Evolutionary conservation across 2,329 filamentous ascomycete genomes (phyloP).

Genomic region (Penicillium corylophilum): DNA sequence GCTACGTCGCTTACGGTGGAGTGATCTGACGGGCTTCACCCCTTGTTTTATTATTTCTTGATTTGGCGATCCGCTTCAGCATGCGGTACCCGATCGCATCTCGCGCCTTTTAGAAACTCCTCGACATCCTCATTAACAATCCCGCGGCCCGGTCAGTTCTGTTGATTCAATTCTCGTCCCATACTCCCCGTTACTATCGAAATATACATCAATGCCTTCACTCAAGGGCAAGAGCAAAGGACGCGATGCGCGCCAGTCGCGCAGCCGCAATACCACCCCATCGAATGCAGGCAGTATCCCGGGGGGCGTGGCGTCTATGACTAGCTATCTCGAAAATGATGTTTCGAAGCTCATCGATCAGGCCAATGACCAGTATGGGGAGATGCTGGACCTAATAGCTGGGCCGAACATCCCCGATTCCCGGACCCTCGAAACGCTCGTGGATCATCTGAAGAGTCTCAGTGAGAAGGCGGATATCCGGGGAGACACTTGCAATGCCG

Average conservation of each 20-base stretch:
- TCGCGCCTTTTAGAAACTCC: conserved; percentile 10
- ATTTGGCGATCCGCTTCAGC: conserved; percentile 7
- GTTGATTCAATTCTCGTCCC: background rate
- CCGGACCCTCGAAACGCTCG: conserved; percentile 49
- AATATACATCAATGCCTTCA: conserved; percentile 38
- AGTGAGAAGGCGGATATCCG: conserved; percentile 58
- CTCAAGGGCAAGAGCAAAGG: conserved; percentile 55
- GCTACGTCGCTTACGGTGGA: background rate
- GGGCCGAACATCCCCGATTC: conserved; percentile 51
- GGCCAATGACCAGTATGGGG: conserved; percentile 54
- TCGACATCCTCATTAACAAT: conserved; percentile 5
- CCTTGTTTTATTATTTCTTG: background rate
- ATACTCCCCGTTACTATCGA: background rate
- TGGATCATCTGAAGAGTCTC: conserved; percentile 56
- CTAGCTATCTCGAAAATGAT: conserved; percentile 57
- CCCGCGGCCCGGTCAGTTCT: background rate
- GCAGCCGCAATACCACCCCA: conserved; percentile 64
- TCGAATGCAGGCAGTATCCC: conserved; percentile 54
- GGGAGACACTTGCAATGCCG: conserved; percentile 58
- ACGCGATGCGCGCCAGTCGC: conserved; percentile 53
- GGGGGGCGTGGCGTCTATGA: conserved; percentile 34
- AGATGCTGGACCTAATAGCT: conserved; percentile 57
- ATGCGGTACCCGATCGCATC: conserved; percentile 14
- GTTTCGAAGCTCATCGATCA: conserved; percentile 49
- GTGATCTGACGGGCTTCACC: background rate